Evolutionary conservation across 768 basidiomycete species (phyloP).

Genomic region (Suillus subluteus): DNA sequence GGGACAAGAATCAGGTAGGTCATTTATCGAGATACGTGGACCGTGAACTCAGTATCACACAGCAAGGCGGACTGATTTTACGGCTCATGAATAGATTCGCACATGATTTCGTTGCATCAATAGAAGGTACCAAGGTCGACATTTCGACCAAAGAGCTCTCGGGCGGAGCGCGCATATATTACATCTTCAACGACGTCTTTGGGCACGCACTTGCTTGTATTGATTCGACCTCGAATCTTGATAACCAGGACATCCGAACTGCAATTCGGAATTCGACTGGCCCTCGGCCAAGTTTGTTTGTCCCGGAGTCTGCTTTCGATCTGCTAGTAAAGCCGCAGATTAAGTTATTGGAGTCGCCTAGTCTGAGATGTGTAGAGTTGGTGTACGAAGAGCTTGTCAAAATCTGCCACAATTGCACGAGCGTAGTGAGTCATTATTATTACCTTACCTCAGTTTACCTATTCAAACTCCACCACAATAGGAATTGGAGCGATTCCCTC

Average conservation of each 20-base stretch:
- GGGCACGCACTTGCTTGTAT: constrained; percentile 89
- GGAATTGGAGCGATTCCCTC: constrained; percentile 96
- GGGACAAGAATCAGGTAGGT: constrained; percentile 81
- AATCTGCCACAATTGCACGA: constrained; percentile 98
- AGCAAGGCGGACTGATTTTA: constrained; percentile 89
- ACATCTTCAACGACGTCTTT: constrained; percentile 99
- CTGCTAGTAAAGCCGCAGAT: constrained; percentile 98
- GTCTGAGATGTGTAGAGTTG: constrained; percentile 93
- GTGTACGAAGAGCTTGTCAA: constrained; percentile 99
- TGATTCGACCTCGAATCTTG: constrained; percentile 89
- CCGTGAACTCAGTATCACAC: constrained; percentile 21
- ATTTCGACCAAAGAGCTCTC: constrained; percentile 98
- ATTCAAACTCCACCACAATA: constrained; percentile 32
- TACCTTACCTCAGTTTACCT: background rate
- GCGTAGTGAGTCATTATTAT: constrained; percentile 56
- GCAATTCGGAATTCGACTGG: constrained; percentile 99
- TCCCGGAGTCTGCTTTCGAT: constrained; percentile 97
- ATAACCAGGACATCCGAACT: constrained; percentile 94
- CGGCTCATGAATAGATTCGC: constrained; percentile 99
- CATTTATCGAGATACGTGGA: constrained; percentile 14
- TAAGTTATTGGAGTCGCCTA: constrained; percentile 92
- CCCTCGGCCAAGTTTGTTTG: constrained; percentile 93
- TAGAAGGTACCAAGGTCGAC: constrained; percentile 95
- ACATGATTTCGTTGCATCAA: constrained; percentile 94
- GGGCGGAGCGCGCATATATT: constrained; percentile 97